Base-by-base conservation (phyloP, 2,329 filamentous ascomycete genomes). In the Keithomyces neogunnii region DNA sequence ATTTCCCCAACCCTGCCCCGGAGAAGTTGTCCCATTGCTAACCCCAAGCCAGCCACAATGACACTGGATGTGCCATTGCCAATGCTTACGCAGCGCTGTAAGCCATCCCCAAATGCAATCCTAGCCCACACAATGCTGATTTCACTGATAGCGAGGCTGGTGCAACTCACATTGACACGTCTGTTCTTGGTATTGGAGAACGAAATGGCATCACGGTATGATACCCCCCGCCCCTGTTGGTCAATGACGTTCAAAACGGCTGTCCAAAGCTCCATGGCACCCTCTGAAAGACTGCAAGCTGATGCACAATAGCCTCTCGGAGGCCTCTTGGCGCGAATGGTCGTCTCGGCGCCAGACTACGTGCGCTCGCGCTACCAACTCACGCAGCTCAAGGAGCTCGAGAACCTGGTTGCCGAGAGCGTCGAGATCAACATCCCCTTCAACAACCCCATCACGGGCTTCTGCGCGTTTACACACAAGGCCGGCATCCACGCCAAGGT, bases 71-170 rank as follows among this genome's bases (percentile, higher is more conserved):
- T 66, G 86, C 86, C 54, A 88, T 91, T 68, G 89, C 89, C 52
- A 95, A 95, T 64, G 88, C 89, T 40, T 90, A 87, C 73, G 89
- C 85, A 65, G 89, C 89, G 48, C 77, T 95, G 45, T 89, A 95
- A 73, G 89, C 88, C 54, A 89, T 89, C 67, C 89, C 89, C 35
- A 89, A 85, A 13, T 85, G 54, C 55, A 50, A 50, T 53, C 46
- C 10, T 42, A 28, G 8, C 36, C 4, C 33, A 35, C 33, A 35
- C 10, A 13, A 19, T 39, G 26, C 6, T 42, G 26, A 42, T 8
- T 2, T 10, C 11, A 7, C 19, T 19, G 39, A 29, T 26, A 42
- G 39, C 19, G 39, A 42, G 39, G 39, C 39, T 42, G 39, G 39
- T 11, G 31, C 38, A 31, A 32, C 10, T 26, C 9, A 54, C 28